phyloP scores from a whole-genome alignment of 345 rosid genomes.

The Kandelia obovata region DNA sequence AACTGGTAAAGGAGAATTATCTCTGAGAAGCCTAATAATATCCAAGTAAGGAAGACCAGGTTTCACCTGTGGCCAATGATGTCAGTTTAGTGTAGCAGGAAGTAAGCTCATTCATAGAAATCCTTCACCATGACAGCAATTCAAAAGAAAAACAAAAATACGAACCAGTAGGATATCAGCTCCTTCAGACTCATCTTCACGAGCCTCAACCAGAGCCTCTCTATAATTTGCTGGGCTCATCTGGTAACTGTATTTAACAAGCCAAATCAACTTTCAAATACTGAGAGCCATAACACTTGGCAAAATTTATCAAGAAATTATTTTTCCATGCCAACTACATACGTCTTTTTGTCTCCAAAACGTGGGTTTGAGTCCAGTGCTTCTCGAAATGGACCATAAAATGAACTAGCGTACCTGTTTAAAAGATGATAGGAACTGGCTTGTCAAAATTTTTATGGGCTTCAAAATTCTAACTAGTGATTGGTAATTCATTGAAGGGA shows the following conservation, averaged over 20 bases:
- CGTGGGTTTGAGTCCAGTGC: slow-evolving; percentile 93
- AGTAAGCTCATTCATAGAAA: neutral
- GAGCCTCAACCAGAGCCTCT: slow-evolving; percentile 84
- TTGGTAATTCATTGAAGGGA: too few species aligned
- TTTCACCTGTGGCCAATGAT: slow-evolving; percentile 57
- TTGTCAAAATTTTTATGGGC: slow-evolving; percentile 3
- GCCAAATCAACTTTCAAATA: slow-evolving; percentile 19
- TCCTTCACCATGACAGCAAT: neutral
- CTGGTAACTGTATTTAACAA: slow-evolving; percentile 68
- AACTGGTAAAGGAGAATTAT: slow-evolving; percentile 73
- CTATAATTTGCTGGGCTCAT: slow-evolving; percentile 95
- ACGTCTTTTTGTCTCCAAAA: slow-evolving; percentile 95
- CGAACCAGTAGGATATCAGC: slow-evolving; percentile 92
- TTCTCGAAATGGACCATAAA: slow-evolving; percentile 94
- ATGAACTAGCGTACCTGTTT: slow-evolving; percentile 88
- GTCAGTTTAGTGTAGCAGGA: slow-evolving; percentile 18
- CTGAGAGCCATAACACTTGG: slow-evolving; percentile 3
- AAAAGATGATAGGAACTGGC: neutral
- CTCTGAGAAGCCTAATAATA: slow-evolving; percentile 81
- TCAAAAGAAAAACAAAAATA: slow-evolving; percentile 1
- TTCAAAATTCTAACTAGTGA: too few species aligned
- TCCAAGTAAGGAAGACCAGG: slow-evolving; percentile 98
- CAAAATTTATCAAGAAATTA: neutral
- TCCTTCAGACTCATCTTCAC: slow-evolving; percentile 90
- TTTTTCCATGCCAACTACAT: slow-evolving; percentile 14